These are phyloP conservation scores for Neonectria faginata DNA, from an alignment of 2,329 filamentous ascomycete species.

Conservation along the genomic window DNA sequence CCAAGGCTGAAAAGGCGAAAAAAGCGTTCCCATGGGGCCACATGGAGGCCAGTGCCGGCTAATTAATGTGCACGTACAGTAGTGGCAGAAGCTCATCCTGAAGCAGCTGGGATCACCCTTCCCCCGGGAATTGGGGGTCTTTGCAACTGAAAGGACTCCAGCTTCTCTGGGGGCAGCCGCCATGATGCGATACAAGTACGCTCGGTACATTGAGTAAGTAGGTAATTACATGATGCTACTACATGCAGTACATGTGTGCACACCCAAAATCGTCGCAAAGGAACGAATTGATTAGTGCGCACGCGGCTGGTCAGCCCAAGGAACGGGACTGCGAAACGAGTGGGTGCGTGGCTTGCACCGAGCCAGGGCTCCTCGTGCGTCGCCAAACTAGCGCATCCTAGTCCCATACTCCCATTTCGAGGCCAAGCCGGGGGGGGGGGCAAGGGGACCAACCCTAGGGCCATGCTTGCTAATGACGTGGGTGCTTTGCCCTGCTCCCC, in stretches of 20 bases:
- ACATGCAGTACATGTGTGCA: no score
- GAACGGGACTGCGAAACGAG: conserved; percentile 34
- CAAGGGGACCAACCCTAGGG: conserved; percentile 16
- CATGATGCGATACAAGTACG: conserved; percentile 14
- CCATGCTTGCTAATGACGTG: conserved; percentile 20
- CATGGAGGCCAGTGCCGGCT: conserved; percentile 32
- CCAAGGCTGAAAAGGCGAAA: conserved; percentile 17
- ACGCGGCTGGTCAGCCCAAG: conserved; percentile 35
- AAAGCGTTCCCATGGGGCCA: conserved; percentile 21
- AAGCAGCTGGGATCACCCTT: conserved; percentile 29
- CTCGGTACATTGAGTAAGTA: no score
- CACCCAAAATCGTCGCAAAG: background rate
- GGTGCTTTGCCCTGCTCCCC: conserved; percentile 11
- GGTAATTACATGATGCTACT: no score
- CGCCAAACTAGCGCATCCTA: conserved; percentile 39
- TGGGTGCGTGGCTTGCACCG: conserved; percentile 41
- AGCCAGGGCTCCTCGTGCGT: conserved; percentile 50
- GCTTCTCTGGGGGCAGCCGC: background rate
- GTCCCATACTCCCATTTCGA: conserved; percentile 33
- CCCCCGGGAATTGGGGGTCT: conserved; percentile 13
- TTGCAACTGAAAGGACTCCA: no score
- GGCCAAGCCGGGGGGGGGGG: conserved; percentile 26
- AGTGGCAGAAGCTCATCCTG: conserved; percentile 18
- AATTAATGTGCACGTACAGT: background rate
- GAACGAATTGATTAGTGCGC: background rate